phyloP scores from a whole-genome alignment of 148 eudicot genomes.

The Chenopodium suecicum region DNA sequence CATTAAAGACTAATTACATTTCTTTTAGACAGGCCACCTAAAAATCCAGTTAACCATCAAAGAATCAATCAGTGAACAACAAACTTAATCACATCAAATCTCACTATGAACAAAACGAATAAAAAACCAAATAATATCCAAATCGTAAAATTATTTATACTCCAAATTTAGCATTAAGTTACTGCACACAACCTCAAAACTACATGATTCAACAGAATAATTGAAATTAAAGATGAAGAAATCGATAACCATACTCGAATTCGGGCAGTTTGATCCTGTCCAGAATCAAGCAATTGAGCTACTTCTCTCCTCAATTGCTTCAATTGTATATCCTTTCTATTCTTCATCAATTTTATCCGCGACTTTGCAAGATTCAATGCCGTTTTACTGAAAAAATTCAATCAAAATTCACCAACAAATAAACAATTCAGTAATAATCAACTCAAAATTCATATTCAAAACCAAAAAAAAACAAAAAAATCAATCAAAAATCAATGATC shows the following conservation, averaged over 20 bases:
- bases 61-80: neutral
- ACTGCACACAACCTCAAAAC: neutral
- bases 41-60: neutral
- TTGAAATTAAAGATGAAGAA: neutral
- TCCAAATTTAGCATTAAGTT: neutral
- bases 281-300: slow-evolving; percentile 83
- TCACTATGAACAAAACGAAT: neutral
- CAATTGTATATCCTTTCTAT: slow-evolving; percentile 75
- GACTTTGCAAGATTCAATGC: slow-evolving; percentile 80
- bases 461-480: too few relatives aligned
- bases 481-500: neutral
- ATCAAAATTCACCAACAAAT: neutral
- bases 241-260: slow-evolving; percentile 57
- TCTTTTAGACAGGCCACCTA: neutral
- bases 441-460: neutral
- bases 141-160: neutral
- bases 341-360: slow-evolving; percentile 79
- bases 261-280: slow-evolving; percentile 80
- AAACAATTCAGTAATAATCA: neutral
- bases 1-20: neutral
- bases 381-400: slow-evolving; percentile 54
- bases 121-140: neutral
- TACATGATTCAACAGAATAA: neutral
- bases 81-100: neutral
- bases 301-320: slow-evolving; percentile 72